A percentile compares a stretch with the other conserved stretches of the same genome.
phyloP scores from a whole-genome alignment of 768 basidiomycete genomes.

The Candolleomyces aberdarensis region DNA sequence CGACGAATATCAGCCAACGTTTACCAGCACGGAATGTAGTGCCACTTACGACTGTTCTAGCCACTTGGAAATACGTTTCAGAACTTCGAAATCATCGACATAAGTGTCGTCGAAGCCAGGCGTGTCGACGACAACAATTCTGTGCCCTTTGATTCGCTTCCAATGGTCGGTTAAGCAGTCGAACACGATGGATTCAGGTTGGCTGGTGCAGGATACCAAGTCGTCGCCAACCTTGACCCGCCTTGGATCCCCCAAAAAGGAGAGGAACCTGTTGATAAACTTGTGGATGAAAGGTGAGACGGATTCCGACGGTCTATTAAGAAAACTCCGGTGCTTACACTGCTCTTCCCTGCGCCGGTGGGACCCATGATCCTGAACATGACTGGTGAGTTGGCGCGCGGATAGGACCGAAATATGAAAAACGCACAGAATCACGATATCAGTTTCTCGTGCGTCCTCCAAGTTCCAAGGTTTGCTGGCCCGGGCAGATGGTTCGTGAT shows the following conservation, averaged over 20 bases:
- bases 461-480: too few relatives aligned
- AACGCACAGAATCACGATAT: too few relatives aligned
- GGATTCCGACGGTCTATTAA: not conserved
- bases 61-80: conserved; percentile 24
- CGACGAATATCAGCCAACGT: not conserved
- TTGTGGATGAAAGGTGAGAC: not conserved
- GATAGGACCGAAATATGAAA: too few relatives aligned
- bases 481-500: too few relatives aligned
- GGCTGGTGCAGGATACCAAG: not conserved
- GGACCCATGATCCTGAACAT: not conserved
- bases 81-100: conserved; percentile 17
- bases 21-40: not conserved
- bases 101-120: conserved; percentile 14
- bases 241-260: not conserved
- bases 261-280: not conserved
- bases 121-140: not conserved
- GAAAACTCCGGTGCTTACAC: not conserved
- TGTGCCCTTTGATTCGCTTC: not conserved
- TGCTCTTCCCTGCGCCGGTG: not conserved
- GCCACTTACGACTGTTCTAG: conserved; percentile 20
- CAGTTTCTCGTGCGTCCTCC: too few relatives aligned
- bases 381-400: too few relatives aligned
- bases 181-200: not conserved
- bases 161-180: not conserved
- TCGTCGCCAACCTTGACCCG: not conserved